Percentiles rank a stretch among this genome's conserved stretches.
Evolutionary conservation across 1,284 basidiomycete genomes (phyloP).

Genomic region (Lentinula novae-zelandiae): DNA sequence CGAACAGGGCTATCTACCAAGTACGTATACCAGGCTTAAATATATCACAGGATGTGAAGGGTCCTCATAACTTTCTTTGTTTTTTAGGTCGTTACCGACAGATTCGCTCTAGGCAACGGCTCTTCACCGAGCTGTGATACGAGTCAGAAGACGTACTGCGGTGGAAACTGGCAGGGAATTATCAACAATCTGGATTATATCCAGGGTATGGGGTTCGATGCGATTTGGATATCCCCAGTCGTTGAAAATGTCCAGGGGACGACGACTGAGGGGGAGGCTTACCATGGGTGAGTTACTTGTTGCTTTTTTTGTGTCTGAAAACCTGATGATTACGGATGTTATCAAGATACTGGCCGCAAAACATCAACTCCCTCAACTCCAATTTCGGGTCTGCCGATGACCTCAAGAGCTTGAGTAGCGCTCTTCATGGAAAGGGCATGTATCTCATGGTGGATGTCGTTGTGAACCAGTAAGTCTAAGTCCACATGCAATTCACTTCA

Average conservation of each 20-base stretch:
- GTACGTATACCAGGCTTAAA: slow-evolving; percentile 10
- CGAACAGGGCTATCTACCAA: slow-evolving; percentile 31
- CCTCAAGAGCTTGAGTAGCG: slow-evolving; percentile 50
- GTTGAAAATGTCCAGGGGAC: slow-evolving; percentile 55
- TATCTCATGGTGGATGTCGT: slow-evolving; percentile 72
- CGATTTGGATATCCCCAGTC: slow-evolving; percentile 55
- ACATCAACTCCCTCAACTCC: slow-evolving; percentile 52
- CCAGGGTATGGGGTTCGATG: slow-evolving; percentile 64
- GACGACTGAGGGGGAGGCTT: slow-evolving; percentile 54
- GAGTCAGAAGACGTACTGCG: slow-evolving; percentile 51
- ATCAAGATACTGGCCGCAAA: slow-evolving; percentile 37
- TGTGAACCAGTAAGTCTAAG: slow-evolving; percentile 46
- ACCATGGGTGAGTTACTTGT: slow-evolving; percentile 24
- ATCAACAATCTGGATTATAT: slow-evolving; percentile 62
- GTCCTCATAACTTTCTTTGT: background rate
- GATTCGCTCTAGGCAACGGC: slow-evolving; percentile 48
- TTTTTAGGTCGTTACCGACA: slow-evolving; percentile 54
- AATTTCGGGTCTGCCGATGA: slow-evolving; percentile 60
- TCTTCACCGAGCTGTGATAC: slow-evolving; percentile 44
- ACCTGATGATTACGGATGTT: too few relatives aligned
- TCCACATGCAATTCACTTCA: slow-evolving; percentile 24
- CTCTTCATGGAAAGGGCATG: slow-evolving; percentile 59
- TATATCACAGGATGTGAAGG: background rate
- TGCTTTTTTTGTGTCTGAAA: background rate
- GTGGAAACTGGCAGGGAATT: slow-evolving; percentile 58